A percentile compares a stretch with the other conserved stretches of the same genome.
These are phyloP conservation scores for Comarum palustre DNA, from an alignment of 306 rosid species.

Conservation along the genomic window DNA sequence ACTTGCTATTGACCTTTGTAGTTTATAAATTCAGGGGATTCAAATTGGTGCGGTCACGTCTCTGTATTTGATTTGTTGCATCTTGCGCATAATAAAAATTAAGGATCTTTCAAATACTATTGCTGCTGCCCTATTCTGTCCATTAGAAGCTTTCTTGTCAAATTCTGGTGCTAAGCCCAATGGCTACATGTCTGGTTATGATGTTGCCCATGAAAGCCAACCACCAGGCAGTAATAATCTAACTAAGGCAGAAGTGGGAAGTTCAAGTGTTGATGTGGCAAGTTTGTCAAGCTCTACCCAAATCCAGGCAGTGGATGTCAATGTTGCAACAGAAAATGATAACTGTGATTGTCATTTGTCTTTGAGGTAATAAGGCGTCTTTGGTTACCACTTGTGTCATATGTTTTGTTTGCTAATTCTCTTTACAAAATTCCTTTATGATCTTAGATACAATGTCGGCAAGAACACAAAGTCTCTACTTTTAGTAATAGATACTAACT, in stretches of 20 bases:
- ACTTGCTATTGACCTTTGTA: constrained; percentile 37
- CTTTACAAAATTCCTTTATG: constrained; percentile 7
- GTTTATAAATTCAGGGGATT: constrained; percentile 55
- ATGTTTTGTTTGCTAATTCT: background rate
- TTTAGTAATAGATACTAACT: background rate
- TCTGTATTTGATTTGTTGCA: constrained; percentile 84
- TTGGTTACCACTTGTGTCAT: background rate
- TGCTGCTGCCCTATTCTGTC: constrained; percentile 80
- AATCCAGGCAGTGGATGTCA: constrained; percentile 32
- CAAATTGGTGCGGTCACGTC: constrained; percentile 67
- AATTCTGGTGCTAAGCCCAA: constrained; percentile 44
- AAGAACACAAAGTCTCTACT: background rate
- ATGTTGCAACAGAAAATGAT: constrained; percentile 28
- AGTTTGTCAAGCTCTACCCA: constrained; percentile 44
- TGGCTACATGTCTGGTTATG: constrained; percentile 44
- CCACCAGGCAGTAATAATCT: constrained; percentile 32
- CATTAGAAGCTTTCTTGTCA: constrained; percentile 53
- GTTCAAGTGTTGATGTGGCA: constrained; percentile 32
- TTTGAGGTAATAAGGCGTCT: constrained; percentile 52
- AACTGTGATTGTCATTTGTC: constrained; percentile 44
- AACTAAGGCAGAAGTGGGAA: constrained; percentile 28
- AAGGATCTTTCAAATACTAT: constrained; percentile 87
- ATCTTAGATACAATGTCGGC: background rate
- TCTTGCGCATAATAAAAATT: constrained; percentile 78
- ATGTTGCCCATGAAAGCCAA: constrained; percentile 39